Evolutionary conservation across 305 asterid genomes (phyloP).

Genomic region (Solanum aculeatissimum): DNA sequence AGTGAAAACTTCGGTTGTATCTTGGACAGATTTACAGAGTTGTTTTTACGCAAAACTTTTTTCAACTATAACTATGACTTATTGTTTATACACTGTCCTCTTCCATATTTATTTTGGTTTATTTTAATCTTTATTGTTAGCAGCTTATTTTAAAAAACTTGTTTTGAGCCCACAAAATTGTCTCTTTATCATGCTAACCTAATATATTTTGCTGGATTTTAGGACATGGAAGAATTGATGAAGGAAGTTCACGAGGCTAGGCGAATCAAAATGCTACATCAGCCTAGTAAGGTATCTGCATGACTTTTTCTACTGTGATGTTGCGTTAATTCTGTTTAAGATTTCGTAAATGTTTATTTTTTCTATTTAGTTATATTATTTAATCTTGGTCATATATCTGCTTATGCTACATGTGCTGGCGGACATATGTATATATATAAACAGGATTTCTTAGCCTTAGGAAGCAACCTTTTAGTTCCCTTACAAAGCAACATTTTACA

Average conservation of each 20-base stretch:
- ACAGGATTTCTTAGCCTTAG: not conserved
- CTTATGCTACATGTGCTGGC: not conserved
- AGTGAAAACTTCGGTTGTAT: not conserved
- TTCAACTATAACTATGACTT: not conserved
- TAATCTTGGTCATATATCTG: not conserved
- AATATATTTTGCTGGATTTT: not conserved
- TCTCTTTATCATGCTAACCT: not conserved
- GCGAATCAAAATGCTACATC: conserved; percentile 95
- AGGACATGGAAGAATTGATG: conserved; percentile 91
- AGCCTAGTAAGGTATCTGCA: conserved; percentile 75
- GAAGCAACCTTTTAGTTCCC: not conserved
- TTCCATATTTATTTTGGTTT: not conserved
- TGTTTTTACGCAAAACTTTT: not conserved
- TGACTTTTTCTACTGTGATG: not conserved
- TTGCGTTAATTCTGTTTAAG: not conserved
- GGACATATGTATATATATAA: not conserved
- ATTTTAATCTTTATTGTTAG: not conserved
- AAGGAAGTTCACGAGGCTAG: conserved; percentile 97
- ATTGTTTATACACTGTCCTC: not conserved
- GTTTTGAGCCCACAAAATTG: not conserved
- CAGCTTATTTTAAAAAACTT: not conserved
- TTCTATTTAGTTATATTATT: not conserved
- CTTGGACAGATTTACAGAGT: not conserved
- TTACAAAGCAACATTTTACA: not conserved
- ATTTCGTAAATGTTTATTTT: not conserved